phyloP scores from a whole-genome alignment of 768 basidiomycete species.

The Suillus fuscotomentosus region DNA sequence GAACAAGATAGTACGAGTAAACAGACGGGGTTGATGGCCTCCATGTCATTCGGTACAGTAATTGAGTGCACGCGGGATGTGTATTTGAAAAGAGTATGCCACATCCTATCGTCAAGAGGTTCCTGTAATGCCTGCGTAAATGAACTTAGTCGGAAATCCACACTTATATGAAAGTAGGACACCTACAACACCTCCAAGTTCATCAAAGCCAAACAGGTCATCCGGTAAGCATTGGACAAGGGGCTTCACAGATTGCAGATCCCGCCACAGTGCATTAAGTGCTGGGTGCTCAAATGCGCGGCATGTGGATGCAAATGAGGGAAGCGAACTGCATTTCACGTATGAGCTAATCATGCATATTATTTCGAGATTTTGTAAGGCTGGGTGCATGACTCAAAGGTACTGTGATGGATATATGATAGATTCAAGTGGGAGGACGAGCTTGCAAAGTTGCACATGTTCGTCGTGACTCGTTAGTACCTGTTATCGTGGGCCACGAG shows the following conservation, averaged over 20 bases:
- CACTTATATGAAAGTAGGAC: not conserved
- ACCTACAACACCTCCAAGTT: not conserved
- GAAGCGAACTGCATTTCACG: not conserved
- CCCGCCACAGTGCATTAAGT: slow-evolving; percentile 24
- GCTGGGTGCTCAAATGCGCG: slow-evolving; percentile 14
- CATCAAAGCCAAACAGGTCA: not conserved
- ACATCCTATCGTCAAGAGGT: not conserved
- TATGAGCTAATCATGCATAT: not conserved
- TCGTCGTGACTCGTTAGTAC: too few relatives aligned
- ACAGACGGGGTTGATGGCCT: not conserved
- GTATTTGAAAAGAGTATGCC: not conserved
- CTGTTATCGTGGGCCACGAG: too few relatives aligned
- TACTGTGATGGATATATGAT: not conserved
- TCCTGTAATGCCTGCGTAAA: not conserved
- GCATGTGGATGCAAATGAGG: not conserved
- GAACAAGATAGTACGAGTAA: slow-evolving; percentile 13
- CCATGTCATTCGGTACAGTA: not conserved
- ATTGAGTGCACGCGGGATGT: not conserved
- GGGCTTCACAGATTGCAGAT: slow-evolving; percentile 19
- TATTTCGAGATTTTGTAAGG: not conserved
- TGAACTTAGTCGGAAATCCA: not conserved
- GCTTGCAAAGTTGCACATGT: too few relatives aligned
- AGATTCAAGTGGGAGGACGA: too few relatives aligned
- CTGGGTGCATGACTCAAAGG: not conserved
- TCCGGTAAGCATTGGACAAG: slow-evolving; percentile 10